These are phyloP conservation scores for Cladophialophora psammophila DNA, from an alignment of 2,329 filamentous ascomycete species.

Conservation along the genomic window DNA sequence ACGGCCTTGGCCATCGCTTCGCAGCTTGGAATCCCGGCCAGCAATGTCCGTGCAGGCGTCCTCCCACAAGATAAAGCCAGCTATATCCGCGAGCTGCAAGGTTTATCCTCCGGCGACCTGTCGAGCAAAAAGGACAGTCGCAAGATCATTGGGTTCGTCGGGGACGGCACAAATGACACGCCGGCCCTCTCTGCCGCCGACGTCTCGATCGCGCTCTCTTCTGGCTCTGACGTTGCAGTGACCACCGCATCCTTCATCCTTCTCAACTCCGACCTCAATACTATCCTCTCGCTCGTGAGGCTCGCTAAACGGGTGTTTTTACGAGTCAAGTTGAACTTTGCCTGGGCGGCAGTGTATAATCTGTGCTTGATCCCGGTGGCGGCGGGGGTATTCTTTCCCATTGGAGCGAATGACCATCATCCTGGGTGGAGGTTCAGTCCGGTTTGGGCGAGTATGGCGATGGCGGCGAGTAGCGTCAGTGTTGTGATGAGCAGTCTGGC, in stretches of 20 bases:
- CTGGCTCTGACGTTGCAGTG: constrained; percentile 82
- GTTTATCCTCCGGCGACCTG: constrained; percentile 58
- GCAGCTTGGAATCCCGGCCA: constrained; percentile 73
- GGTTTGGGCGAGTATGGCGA: constrained; percentile 84
- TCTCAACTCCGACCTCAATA: constrained; percentile 71
- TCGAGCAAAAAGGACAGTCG: constrained; percentile 42
- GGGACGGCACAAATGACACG: constrained; percentile 86
- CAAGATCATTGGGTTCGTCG: constrained; percentile 79
- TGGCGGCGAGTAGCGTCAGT: constrained; percentile 90
- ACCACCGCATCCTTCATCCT: constrained; percentile 83
- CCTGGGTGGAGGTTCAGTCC: constrained; percentile 55
- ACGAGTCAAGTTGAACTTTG: constrained; percentile 84
- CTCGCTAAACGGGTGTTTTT: constrained; percentile 76
- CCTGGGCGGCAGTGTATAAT: constrained; percentile 86
- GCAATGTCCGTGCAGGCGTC: constrained; percentile 85
- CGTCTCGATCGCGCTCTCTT: constrained; percentile 81
- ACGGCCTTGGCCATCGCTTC: constrained; percentile 81
- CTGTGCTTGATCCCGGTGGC: constrained; percentile 78
- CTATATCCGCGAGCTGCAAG: constrained; percentile 51
- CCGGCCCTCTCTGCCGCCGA: constrained; percentile 81
- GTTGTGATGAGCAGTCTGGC: constrained; percentile 83
- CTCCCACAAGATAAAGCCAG: constrained; percentile 78
- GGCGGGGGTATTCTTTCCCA: constrained; percentile 77
- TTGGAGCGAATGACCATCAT: constrained; percentile 49
- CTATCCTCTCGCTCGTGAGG: constrained; percentile 75